Base-by-base conservation (phyloP, 768 basidiomycete species). In the Fomitopsis serialis region DNA sequence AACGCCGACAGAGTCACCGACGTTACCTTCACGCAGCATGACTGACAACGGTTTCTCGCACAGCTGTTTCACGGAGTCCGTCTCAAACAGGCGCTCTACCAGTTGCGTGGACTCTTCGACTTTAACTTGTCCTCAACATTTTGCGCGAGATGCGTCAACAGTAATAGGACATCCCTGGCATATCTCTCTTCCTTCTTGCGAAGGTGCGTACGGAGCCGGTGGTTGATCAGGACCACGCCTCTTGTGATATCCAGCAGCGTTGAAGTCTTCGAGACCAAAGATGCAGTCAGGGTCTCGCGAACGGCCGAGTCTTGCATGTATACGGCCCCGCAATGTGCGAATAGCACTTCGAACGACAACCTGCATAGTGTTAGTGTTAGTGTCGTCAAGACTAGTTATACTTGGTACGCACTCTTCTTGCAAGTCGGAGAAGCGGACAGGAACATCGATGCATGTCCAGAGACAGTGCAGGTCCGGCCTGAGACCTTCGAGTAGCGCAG, bases 401-500 rank as follows among this genome's bases (percentile, higher is more conserved):
- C 10, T 24, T 19, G 21, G 3, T 10, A 13, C 21, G 0, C 42
- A 21, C 47, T 23, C 4, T 22, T 25, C 45, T n/a, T 25, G 35
- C 22, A 66, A 60, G 0, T 59, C 57, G 0, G 70, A 66, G 22
- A 54, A 29, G 29, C 29, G 46, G 5, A 17, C 45, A 17, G 37
- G 37, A 9, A 72, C 34, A 23, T 70, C 59, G 2, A 70, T 27
- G 15, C 64, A 70, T 12, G 63, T 59, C 81, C 78, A 82, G 5
- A 85, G 53, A 9, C 72, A 62, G 15, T 62, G 66, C 42, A 70
- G 58, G 3, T 63, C 61, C 3, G 83, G 80, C 57, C 77, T 66
- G 17, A 84, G 48, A 55, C 66, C 63, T 51, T 78, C 70, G 24
- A 75, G 53, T 3, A 89, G 55, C 32, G 72, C 68, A 17, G 63